These are phyloP conservation scores for Amoebophrya sp. DNA, from an alignment of 169 alveolate genomes.

Conservation along the genomic window DNA sequence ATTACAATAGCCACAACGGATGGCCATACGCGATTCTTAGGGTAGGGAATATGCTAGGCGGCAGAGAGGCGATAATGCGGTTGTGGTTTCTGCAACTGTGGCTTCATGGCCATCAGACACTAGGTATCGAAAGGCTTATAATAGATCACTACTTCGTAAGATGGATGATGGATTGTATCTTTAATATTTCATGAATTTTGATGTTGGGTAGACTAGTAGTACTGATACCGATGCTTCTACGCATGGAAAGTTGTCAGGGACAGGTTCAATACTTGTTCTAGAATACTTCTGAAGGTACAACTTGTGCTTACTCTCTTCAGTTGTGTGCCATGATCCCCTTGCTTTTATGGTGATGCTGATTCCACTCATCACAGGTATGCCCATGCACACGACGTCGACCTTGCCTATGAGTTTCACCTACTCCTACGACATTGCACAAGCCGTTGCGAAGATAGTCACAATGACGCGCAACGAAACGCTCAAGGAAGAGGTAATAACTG, in stretches of 20 bases:
- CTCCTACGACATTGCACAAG: not conserved
- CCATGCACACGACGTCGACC: slow-evolving; percentile 19
- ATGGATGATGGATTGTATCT: too few species aligned
- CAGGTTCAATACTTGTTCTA: too few species aligned
- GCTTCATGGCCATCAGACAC: not conserved
- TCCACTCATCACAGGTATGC: not conserved
- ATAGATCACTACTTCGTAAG: too few species aligned
- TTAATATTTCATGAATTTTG: too few species aligned
- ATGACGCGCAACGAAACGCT: not conserved
- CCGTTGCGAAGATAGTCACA: not conserved
- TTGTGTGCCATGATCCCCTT: too few species aligned
- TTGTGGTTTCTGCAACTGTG: slow-evolving; percentile 2
- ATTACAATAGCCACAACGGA: not conserved
- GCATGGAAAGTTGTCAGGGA: too few species aligned
- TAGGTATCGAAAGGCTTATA: not conserved
- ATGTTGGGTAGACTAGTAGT: too few species aligned
- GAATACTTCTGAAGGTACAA: too few species aligned
- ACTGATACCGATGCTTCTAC: too few species aligned
- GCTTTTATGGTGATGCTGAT: too few species aligned
- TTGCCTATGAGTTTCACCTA: not conserved
- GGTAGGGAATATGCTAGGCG: not conserved
- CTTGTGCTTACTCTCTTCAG: too few species aligned
- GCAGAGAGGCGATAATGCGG: not conserved
- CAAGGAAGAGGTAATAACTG: not conserved
- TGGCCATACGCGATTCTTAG: not conserved